Evolutionary conservation across 1,139 yeast genomes (phyloP).

Genomic region (Taphrina pruni): DNA sequence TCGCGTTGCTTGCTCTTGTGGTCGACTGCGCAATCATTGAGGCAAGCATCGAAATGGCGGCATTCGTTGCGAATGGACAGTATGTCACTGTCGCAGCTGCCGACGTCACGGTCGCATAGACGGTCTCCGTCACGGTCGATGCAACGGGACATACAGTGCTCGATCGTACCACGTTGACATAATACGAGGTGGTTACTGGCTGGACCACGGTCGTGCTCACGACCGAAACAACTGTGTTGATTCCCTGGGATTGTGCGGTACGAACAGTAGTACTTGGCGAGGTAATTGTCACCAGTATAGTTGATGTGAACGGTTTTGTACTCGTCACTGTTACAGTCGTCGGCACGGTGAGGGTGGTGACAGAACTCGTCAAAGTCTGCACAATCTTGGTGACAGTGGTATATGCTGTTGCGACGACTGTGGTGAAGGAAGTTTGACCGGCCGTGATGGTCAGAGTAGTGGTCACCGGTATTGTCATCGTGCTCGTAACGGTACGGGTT

Average conservation of each 20-base stretch:
- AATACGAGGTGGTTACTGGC: background rate
- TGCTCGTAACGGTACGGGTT: conserved; percentile 9
- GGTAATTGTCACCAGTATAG: background rate
- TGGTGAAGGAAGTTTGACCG: conserved; percentile 2
- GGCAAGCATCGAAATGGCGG: conserved; percentile 4
- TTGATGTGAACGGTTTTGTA: background rate
- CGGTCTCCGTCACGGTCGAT: conserved; percentile 6
- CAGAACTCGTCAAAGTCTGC: conserved; percentile 1
- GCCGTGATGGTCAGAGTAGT: conserved; percentile 2
- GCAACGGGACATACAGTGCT: conserved; percentile 2
- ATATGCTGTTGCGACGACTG: background rate
- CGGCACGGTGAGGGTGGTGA: background rate
- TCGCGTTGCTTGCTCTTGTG: background rate
- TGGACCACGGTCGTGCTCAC: background rate
- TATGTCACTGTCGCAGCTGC: conserved; percentile 21
- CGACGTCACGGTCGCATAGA: conserved; percentile 4
- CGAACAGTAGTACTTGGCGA: background rate
- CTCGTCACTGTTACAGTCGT: background rate
- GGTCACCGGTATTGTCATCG: background rate
- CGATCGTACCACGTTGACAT: background rate
- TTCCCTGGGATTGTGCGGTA: background rate
- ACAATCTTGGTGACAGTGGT: conserved; percentile 1
- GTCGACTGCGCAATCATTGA: background rate
- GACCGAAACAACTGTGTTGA: background rate
- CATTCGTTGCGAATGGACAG: conserved; percentile 20